A percentile compares a stretch with the other conserved stretches of the same genome.
Evolutionary conservation across 2,329 filamentous ascomycete genomes (phyloP).

Genomic region (Colletotrichum gloeosporioides): DNA sequence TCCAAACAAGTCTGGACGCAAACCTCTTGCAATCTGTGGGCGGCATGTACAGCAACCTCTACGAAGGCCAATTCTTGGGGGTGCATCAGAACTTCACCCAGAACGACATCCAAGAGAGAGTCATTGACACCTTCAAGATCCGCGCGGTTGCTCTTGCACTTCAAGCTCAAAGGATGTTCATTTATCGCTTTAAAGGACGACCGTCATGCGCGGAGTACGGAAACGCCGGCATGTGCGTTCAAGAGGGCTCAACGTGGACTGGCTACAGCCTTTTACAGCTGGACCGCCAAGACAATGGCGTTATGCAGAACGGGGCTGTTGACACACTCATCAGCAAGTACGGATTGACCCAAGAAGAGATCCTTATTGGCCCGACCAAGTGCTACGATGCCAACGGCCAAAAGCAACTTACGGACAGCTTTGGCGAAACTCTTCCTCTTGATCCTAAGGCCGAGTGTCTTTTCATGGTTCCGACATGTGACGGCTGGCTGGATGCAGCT

Average conservation of each 20-base stretch:
- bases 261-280: too few species aligned
- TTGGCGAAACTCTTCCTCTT: too few species aligned
- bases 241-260: not conserved
- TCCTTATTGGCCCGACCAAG: too few species aligned
- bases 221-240: not conserved
- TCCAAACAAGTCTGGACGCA: conserved; percentile 17
- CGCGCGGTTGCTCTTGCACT: conserved; percentile 12
- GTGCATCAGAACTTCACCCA: conserved; percentile 18
- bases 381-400: too few species aligned
- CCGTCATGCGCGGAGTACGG: not conserved
- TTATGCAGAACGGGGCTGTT: too few species aligned
- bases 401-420: too few species aligned
- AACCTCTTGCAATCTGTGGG: not conserved
- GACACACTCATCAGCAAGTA: too few species aligned
- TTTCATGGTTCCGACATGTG: too few species aligned
- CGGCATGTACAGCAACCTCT: conserved; percentile 2
- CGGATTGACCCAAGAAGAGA: too few species aligned
- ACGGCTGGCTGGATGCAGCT: too few species aligned
- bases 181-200: not conserved
- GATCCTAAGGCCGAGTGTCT: too few species aligned
- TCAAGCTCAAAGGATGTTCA: conserved; percentile 7
- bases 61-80: conserved; percentile 19
- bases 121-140: conserved; percentile 4
- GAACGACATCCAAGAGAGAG: conserved; percentile 6
- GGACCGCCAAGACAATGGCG: too few species aligned